phyloP scores from a whole-genome alignment of 768 basidiomycete genomes.

The Lactarius psammicola region DNA sequence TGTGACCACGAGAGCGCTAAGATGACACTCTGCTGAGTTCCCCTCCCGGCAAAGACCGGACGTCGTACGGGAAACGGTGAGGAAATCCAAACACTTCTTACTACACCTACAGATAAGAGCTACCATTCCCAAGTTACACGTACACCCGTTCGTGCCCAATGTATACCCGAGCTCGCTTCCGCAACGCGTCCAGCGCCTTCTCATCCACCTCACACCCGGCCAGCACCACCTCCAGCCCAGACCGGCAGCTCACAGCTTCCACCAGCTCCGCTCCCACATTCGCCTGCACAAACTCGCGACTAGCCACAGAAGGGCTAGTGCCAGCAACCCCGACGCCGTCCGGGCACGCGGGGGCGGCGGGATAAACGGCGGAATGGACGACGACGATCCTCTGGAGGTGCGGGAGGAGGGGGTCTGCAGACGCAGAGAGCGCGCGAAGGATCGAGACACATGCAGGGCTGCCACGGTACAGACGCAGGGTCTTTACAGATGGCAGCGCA shows the following conservation, averaged over 20 bases:
- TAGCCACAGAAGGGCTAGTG: neutral
- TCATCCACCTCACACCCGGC: constrained; percentile 1
- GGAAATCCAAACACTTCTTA: too few relatives aligned
- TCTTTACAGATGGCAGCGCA: constrained; percentile 2
- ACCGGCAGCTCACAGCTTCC: constrained; percentile 1
- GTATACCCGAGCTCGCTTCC: constrained; percentile 6
- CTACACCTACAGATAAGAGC: too few relatives aligned
- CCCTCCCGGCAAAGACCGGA: too few relatives aligned
- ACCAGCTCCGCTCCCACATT: constrained; percentile 9
- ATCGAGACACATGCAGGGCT: neutral
- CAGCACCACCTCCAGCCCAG: constrained; percentile 13
- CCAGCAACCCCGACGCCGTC: neutral
- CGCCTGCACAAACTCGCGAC: neutral
- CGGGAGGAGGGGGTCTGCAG: neutral
- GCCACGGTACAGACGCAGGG: neutral
- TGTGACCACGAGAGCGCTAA: too few relatives aligned
- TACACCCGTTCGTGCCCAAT: constrained; percentile 19
- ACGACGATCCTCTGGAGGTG: constrained; percentile 13
- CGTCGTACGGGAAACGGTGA: too few relatives aligned
- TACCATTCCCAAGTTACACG: neutral
- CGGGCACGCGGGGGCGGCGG: neutral
- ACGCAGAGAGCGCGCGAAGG: neutral
- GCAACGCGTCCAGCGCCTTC: constrained; percentile 1
- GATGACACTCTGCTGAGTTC: too few relatives aligned
- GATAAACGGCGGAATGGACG: neutral